Evolutionary conservation across 495 filamentous ascomycete genomes (phyloP).

Genomic region (Xylaria sp.): DNA sequence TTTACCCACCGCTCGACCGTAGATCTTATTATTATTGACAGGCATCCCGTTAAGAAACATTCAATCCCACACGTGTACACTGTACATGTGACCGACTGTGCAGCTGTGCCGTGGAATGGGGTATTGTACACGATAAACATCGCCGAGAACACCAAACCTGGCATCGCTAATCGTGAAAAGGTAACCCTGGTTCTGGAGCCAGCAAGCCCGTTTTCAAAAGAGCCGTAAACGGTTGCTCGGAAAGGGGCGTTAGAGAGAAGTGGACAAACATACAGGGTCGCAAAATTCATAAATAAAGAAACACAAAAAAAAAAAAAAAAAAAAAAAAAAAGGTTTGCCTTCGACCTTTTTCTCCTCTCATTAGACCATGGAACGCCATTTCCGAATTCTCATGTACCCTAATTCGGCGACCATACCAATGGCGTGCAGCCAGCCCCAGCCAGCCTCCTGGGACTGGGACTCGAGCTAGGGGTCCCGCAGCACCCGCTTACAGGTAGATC

Average conservation of each 20-base stretch:
- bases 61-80: not conserved
- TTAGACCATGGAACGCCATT: constrained; percentile 16
- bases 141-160: not conserved
- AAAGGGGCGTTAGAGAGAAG: not conserved
- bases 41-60: not conserved
- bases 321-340: not conserved
- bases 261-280: not conserved
- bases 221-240: not conserved
- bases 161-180: constrained; percentile 17
- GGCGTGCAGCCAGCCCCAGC: constrained; percentile 25
- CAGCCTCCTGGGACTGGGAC: constrained; percentile 21
- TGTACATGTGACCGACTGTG: constrained; percentile 11
- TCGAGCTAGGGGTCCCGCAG: constrained; percentile 24
- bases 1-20: constrained; percentile 13
- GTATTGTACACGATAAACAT: not conserved
- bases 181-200: not conserved
- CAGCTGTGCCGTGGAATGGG: not conserved
- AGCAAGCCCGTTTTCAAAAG: not conserved
- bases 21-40: constrained; percentile 28
- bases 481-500: constrained; percentile 26
- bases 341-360: not conserved
- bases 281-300: not conserved
- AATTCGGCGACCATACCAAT: constrained; percentile 26
- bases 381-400: constrained; percentile 11
- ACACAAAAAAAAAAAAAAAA: no score